Evolutionary conservation across 495 filamentous ascomycete genomes (phyloP).

Genomic region (Talaromyces borbonicus): DNA sequence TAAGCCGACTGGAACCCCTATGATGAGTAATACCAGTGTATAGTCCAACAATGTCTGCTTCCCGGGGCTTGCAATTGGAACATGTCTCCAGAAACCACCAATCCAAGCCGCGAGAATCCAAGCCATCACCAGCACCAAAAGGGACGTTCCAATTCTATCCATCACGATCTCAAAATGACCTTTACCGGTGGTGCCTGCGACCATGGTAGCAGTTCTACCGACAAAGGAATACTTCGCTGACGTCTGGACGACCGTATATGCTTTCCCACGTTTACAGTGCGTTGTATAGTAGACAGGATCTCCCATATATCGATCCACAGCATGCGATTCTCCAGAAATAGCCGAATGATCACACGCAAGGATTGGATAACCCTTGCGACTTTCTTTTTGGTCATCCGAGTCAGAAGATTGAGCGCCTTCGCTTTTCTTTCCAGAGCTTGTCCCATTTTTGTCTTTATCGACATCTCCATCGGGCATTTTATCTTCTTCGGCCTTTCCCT

Average conservation of each 20-base stretch:
- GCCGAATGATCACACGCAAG: constrained; percentile 62
- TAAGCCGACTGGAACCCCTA: constrained; percentile 93
- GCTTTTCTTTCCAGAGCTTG: constrained; percentile 10
- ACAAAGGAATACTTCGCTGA: constrained; percentile 60
- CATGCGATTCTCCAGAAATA: constrained; percentile 64
- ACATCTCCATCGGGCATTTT: constrained; percentile 9
- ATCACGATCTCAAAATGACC: constrained; percentile 72
- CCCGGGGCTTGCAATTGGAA: constrained; percentile 54
- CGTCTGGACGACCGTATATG: constrained; percentile 52
- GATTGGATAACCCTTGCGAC: constrained; percentile 41
- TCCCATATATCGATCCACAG: constrained; percentile 65
- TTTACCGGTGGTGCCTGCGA: constrained; percentile 54
- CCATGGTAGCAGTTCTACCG: constrained; percentile 58
- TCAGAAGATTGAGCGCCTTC: constrained; percentile 6
- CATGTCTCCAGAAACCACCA: constrained; percentile 59
- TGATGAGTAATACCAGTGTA: constrained; percentile 69
- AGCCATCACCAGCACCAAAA: constrained; percentile 57
- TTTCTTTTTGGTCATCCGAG: constrained; percentile 9
- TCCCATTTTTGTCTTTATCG: constrained; percentile 9
- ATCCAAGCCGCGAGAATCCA: constrained; percentile 63
- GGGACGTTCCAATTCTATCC: constrained; percentile 62
- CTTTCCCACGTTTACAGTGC: constrained; percentile 64
- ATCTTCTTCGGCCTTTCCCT: constrained; percentile 15
- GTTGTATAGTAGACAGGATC: constrained; percentile 62
- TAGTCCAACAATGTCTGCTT: constrained; percentile 51